Percentiles rank a stretch among this genome's conserved stretches.
Evolutionary conservation across 2,329 filamentous ascomycete genomes (phyloP).

Genomic region (Aspergillus brasiliensis): DNA sequence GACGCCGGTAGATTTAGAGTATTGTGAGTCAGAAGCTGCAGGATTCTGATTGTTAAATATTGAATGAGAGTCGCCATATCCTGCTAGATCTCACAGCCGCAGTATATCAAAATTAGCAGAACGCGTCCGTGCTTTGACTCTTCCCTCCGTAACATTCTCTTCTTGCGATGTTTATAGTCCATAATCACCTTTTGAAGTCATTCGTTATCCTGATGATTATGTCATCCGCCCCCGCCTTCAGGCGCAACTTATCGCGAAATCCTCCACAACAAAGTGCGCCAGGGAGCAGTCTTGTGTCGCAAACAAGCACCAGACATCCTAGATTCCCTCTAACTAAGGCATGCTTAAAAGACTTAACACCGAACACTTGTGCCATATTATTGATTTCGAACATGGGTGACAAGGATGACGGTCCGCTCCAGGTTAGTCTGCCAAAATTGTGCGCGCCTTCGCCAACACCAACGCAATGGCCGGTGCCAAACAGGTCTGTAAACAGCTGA

Average conservation of each 20-base stretch:
- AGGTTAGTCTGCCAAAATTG: slow-evolving; percentile 14
- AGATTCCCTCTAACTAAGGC: slow-evolving; percentile 8
- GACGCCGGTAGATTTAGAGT: too few species aligned
- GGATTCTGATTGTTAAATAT: too few species aligned
- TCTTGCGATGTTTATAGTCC: too few species aligned
- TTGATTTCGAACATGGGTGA: slow-evolving; percentile 30
- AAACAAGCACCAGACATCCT: background rate
- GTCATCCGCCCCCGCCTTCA: background rate
- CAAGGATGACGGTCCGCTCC: slow-evolving; percentile 13
- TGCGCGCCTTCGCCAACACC: background rate
- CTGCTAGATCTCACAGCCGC: too few species aligned
- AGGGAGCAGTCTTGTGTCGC: background rate
- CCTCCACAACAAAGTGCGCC: background rate
- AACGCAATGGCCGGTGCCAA: background rate
- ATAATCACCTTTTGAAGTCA: too few species aligned
- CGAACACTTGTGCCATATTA: slow-evolving; percentile 15
- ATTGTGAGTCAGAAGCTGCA: too few species aligned
- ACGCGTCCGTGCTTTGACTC: too few species aligned
- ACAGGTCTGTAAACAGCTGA: background rate
- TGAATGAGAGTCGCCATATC: too few species aligned
- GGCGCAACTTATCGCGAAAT: background rate
- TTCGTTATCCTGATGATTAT: background rate
- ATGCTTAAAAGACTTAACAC: slow-evolving; percentile 20
- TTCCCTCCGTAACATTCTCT: too few species aligned
- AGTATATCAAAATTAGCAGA: too few species aligned